A percentile compares a stretch with the other conserved stretches of the same genome.
These are phyloP conservation scores for Chytriomyces hyalinus DNA, from an alignment of 192 early-diverging fungal species.

Conservation along the genomic window DNA sequence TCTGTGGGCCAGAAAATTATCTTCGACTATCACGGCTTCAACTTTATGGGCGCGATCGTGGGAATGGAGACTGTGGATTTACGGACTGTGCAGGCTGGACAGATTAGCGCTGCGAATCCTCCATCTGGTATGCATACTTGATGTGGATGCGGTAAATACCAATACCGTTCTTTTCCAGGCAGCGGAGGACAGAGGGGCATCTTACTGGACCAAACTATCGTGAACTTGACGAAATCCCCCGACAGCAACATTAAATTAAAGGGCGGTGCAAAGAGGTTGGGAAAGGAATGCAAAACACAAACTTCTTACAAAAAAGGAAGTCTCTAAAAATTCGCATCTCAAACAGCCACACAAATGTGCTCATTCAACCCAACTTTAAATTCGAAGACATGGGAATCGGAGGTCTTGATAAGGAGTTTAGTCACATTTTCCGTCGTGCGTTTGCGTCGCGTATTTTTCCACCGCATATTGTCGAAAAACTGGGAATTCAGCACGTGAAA, in stretches of 20 bases:
- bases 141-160: not conserved
- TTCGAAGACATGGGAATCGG: slow-evolving; percentile 98
- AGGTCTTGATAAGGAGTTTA: slow-evolving; percentile 93
- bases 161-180: not conserved
- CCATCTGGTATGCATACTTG: not conserved
- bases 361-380: slow-evolving; percentile 94
- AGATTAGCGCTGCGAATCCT: not conserved
- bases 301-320: no score
- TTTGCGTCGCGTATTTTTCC: slow-evolving; percentile 98
- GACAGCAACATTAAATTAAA: slow-evolving; percentile 80
- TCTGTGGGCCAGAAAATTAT: slow-evolving; percentile 73
- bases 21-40: slow-evolving; percentile 82
- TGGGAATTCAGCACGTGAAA: slow-evolving; percentile 98
- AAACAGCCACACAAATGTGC: slow-evolving; percentile 44
- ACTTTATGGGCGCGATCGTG: slow-evolving; percentile 58
- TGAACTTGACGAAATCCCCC: slow-evolving; percentile 73
- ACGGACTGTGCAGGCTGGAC: slow-evolving; percentile 51
- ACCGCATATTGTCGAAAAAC: slow-evolving; percentile 89
- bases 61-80: slow-evolving; percentile 62
- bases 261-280: slow-evolving; percentile 61
- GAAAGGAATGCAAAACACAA: slow-evolving; percentile 4
- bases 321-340: no score
- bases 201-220: slow-evolving; percentile 70
- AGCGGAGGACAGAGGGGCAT: slow-evolving; percentile 63
- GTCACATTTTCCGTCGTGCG: slow-evolving; percentile 92